phyloP scores from a whole-genome alignment of 768 basidiomycete genomes.

The Trametopsis cervina region DNA sequence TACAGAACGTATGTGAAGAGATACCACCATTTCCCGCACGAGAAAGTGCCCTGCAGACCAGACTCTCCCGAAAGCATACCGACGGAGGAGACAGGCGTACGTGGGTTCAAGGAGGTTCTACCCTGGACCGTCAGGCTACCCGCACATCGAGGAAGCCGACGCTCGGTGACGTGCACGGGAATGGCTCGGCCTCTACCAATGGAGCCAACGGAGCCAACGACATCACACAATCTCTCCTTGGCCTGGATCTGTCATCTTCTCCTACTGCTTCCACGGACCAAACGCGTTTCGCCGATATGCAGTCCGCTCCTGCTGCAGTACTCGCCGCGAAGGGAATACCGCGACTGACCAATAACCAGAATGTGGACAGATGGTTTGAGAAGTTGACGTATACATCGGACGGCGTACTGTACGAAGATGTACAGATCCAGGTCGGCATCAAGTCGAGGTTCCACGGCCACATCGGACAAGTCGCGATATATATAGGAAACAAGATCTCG shows the following conservation, averaged over 20 bases:
- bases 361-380: slow-evolving; percentile 85
- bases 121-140: slow-evolving; percentile 67
- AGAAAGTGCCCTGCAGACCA: slow-evolving; percentile 80
- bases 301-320: slow-evolving; percentile 13
- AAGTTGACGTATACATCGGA: slow-evolving; percentile 74
- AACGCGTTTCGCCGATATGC: slow-evolving; percentile 8
- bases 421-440: slow-evolving; percentile 91
- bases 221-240: slow-evolving; percentile 69
- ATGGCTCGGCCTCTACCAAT: slow-evolving; percentile 23
- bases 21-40: slow-evolving; percentile 98
- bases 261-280: slow-evolving; percentile 18
- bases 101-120: slow-evolving; percentile 93
- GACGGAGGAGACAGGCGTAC: slow-evolving; percentile 94
- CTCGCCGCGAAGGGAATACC: slow-evolving; percentile 35
- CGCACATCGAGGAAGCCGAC: slow-evolving; percentile 27
- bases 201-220: slow-evolving; percentile 39
- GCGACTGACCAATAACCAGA: slow-evolving; percentile 57
- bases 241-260: slow-evolving; percentile 50
- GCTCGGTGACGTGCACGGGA: slow-evolving; percentile 26
- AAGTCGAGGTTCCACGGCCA: slow-evolving; percentile 96
- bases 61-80: slow-evolving; percentile 83
- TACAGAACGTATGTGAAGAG: slow-evolving; percentile 95
- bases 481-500: slow-evolving; percentile 93
- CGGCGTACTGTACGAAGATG: slow-evolving; percentile 92
- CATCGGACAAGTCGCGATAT: slow-evolving; percentile 88